Evolutionary conservation across 768 basidiomycete species (phyloP), one percentile per base, ranked within the genome.

Genomic region (Podaxis pistillaris): DNA sequence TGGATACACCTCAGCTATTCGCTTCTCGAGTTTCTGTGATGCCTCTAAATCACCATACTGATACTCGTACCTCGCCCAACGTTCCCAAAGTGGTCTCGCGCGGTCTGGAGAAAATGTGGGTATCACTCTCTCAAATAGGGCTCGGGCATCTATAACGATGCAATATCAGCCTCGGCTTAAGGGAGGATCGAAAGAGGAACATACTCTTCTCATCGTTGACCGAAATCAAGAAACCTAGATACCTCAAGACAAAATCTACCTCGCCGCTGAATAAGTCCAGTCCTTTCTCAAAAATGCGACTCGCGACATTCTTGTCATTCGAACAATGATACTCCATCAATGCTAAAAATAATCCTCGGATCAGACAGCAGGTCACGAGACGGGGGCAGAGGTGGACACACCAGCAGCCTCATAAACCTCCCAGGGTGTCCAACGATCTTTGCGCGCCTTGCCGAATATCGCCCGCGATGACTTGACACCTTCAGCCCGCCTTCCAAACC

Each of bases 21-120:
- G 86, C 64, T 88, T 87, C 73, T 97, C 95, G 52, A 98, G 84
- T 74, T 96, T 93, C 67, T 91, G 87, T 2, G 92, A 86, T 1
- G 92, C 90, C 47, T 91, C 88, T 38, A 96, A 79, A 74, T 96
- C 94, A n/a, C 94, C 94, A 69, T 91, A 98, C 69, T 93, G 89
- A 75, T 95, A 98, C 73, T 97, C 94, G 76, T 96, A 96, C 60
- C 90, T 83, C 3, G 94, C 89, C 97, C 96, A 98, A 49, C 93
- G 86, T 70, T 97, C 94, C 96, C 96, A 99, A 17, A 98, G 81
- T 0, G 91, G 88, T 38, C 91, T 81, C 15, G 93, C 93, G 46
- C 86, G 85, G 50, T 93, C 91, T 7, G 91, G 77, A 11, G 89
- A 75, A 72, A 97, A 94, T 3, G 83, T 89, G 15, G 81, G 74